Percentiles rank a stretch among this genome's conserved stretches.
phyloP scores from a whole-genome alignment of 176 grass and related monocot genomes.

The Eragrostis curvula region DNA sequence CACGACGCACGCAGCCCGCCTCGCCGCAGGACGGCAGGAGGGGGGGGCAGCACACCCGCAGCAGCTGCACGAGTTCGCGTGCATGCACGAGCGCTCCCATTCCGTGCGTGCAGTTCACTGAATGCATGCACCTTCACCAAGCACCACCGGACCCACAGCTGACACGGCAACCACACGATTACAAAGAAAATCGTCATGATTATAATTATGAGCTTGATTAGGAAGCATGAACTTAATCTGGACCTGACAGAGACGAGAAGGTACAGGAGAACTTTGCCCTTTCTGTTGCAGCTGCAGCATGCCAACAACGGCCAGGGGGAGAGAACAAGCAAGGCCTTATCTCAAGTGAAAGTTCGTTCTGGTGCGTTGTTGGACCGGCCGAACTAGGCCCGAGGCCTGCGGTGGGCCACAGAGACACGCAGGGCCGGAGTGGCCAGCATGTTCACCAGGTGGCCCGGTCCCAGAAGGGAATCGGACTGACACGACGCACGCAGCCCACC shows the following conservation, averaged over 20 bases:
- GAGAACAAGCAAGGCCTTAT: background rate
- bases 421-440: constrained; percentile 36
- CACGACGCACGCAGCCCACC: background rate
- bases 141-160: too few species aligned
- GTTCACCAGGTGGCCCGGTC: background rate
- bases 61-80: too few species aligned
- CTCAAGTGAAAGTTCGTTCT: background rate
- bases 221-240: constrained; percentile 41
- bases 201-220: constrained; percentile 12
- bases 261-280: background rate
- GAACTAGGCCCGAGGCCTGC: constrained; percentile 25
- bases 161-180: background rate
- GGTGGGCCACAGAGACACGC: background rate
- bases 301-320: constrained; percentile 16
- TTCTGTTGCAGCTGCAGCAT: background rate
- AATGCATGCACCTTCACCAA: too few species aligned
- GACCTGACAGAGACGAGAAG: background rate
- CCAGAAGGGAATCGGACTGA: constrained; percentile 8
- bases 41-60: too few species aligned
- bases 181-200: background rate
- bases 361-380: constrained; percentile 1
- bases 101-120: too few species aligned
- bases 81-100: too few species aligned
- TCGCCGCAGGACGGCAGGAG: too few species aligned
- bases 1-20: too few species aligned